phyloP scores from a whole-genome alignment of 495 filamentous ascomycete species.

The Aspergillus funiculosus region DNA sequence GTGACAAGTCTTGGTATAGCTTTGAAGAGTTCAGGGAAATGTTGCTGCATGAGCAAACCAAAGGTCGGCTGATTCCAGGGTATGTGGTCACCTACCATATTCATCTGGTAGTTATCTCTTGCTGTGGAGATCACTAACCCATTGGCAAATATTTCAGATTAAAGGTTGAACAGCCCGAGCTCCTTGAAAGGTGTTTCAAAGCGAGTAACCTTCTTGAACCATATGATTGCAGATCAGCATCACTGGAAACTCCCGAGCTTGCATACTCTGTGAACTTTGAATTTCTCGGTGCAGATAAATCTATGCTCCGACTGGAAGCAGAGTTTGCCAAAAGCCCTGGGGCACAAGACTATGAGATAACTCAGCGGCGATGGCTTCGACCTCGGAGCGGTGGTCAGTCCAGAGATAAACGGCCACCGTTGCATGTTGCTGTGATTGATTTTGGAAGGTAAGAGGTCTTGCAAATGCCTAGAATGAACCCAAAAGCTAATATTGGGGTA shows the following conservation, averaged over 20 bases:
- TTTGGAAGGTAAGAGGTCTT: constrained; percentile 27
- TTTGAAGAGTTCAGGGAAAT: constrained; percentile 49
- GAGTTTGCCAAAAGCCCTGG: constrained; percentile 25
- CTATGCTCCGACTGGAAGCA: constrained; percentile 34
- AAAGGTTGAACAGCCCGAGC: constrained; percentile 20
- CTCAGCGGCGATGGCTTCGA: constrained; percentile 32
- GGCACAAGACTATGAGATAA: constrained; percentile 28
- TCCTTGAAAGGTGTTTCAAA: constrained; percentile 23
- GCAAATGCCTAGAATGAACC: constrained; percentile 3
- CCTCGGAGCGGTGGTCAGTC: constrained; percentile 17
- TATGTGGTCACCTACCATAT: constrained; percentile 16
- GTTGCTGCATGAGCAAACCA: constrained; percentile 33
- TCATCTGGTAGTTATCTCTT: not conserved
- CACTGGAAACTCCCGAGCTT: constrained; percentile 24
- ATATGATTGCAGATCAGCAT: constrained; percentile 32
- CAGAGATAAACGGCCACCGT: constrained; percentile 17
- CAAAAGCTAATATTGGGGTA: too few species aligned
- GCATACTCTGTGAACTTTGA: constrained; percentile 40
- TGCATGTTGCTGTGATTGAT: constrained; percentile 35
- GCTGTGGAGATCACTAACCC: constrained; percentile 4
- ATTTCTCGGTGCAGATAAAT: constrained; percentile 27
- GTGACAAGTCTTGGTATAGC: constrained; percentile 29
- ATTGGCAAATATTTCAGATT: constrained; percentile 14
- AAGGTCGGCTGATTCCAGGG: constrained; percentile 36
- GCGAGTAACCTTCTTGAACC: constrained; percentile 44